Percentiles rank a stretch among this genome's conserved stretches.
phyloP scores from a whole-genome alignment of 1,284 basidiomycete genomes.

The Apiotrichum mycotoxinovorans region DNA sequence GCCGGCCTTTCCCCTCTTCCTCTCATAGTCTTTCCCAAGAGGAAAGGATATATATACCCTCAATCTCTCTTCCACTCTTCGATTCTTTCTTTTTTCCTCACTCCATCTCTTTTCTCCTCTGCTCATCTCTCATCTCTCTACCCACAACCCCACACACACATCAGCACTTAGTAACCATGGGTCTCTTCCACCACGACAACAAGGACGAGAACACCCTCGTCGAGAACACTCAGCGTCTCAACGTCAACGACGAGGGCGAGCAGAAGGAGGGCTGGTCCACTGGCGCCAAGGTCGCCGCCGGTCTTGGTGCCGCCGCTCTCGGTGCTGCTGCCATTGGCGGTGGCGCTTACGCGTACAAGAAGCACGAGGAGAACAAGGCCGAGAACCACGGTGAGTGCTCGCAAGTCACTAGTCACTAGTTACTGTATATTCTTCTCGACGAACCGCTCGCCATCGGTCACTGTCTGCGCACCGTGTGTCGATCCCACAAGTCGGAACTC shows the following conservation, averaged over 20 bases:
- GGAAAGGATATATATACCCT: background rate
- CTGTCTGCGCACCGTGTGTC: background rate
- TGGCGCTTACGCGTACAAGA: constrained; percentile 1
- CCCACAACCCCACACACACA: background rate
- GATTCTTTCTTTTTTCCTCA: too few relatives aligned
- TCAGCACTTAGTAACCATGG: background rate
- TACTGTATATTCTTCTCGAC: background rate
- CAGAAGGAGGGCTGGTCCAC: constrained; percentile 15
- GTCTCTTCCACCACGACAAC: constrained; percentile 2
- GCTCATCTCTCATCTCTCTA: background rate
- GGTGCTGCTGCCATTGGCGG: background rate
- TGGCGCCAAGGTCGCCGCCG: constrained; percentile 5
- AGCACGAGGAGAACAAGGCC: constrained; percentile 6
- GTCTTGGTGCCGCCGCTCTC: constrained; percentile 2
- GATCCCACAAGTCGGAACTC: background rate
- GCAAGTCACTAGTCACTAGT: background rate
- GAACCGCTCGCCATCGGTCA: background rate
- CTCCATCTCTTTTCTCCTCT: background rate
- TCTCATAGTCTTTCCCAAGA: background rate
- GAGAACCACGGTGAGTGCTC: constrained; percentile 1
- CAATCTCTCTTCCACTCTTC: background rate
- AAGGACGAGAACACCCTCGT: constrained; percentile 2
- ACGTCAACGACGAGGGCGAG: constrained; percentile 4
- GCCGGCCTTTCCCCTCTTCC: background rate
- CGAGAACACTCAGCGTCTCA: constrained; percentile 2